Evolutionary conservation across 139 green algal genomes (phyloP).

Genomic region (Volvox reticuliferus): DNA sequence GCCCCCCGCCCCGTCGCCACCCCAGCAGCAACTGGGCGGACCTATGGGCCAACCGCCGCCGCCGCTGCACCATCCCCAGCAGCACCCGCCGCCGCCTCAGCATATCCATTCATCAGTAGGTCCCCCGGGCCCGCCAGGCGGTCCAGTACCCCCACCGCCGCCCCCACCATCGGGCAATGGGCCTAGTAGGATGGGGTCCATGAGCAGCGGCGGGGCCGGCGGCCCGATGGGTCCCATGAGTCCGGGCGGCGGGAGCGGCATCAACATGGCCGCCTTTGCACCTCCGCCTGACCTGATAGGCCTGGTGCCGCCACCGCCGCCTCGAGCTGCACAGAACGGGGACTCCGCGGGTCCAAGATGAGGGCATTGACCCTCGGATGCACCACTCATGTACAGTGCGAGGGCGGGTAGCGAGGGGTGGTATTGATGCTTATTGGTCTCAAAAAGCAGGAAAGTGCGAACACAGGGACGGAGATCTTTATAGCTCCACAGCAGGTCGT

Average conservation of each 20-base stretch:
- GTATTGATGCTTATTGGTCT: too few relatives aligned
- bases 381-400: background rate
- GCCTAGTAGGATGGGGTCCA: background rate
- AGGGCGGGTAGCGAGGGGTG: background rate
- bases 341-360: background rate
- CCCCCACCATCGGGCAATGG: background rate
- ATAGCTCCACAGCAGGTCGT: too few relatives aligned
- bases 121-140: background rate
- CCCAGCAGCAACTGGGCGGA: background rate
- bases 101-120: background rate
- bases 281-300: conserved; percentile 33
- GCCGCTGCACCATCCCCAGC: background rate
- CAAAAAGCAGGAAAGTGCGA: too few relatives aligned
- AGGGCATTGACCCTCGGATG: too few relatives aligned
- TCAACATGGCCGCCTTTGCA: conserved; percentile 10
- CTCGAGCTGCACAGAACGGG: background rate
- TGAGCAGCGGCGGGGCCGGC: background rate
- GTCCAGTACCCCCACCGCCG: background rate
- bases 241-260: background rate
- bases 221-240: background rate
- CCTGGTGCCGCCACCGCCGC: conserved; percentile 20
- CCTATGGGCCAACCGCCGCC: conserved; percentile 7
- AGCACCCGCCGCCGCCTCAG: background rate
- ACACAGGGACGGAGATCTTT: too few relatives aligned
- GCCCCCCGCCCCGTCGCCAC: background rate